Evolutionary conservation across 2,329 filamentous ascomycete genomes (phyloP).

Genomic region (Blastomyces parvus): DNA sequence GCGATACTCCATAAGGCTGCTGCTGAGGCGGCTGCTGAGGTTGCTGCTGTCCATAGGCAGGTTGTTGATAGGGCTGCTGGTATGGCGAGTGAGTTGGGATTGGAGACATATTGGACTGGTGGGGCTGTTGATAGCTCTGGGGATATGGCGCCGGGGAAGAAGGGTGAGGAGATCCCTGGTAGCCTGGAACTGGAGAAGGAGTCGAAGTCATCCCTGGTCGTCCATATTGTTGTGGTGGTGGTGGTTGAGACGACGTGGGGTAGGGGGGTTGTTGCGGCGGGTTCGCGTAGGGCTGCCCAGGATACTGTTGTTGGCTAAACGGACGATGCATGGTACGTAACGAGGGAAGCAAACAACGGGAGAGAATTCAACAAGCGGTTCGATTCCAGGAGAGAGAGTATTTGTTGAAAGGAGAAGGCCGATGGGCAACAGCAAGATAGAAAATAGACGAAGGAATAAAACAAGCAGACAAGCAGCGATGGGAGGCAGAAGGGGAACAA

Average conservation of each 20-base stretch:
- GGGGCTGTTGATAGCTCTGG: slow-evolving; percentile 34
- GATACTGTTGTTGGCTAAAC: slow-evolving; percentile 30
- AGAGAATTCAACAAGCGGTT: slow-evolving; percentile 8
- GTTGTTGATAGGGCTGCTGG: slow-evolving; percentile 23
- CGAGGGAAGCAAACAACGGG: slow-evolving; percentile 10
- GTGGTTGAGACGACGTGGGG: slow-evolving; percentile 25
- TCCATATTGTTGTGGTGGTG: slow-evolving; percentile 20
- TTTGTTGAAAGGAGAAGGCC: slow-evolving; percentile 1
- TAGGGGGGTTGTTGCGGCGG: slow-evolving; percentile 32
- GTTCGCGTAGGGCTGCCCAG: slow-evolving; percentile 26
- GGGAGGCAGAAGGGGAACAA: neutral
- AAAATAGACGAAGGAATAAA: neutral
- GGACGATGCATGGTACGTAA: slow-evolving; percentile 31
- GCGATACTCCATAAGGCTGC: slow-evolving; percentile 27
- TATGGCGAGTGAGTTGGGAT: slow-evolving; percentile 19
- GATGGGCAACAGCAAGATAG: slow-evolving; percentile 7
- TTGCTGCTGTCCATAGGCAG: slow-evolving; percentile 21
- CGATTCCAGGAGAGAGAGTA: neutral
- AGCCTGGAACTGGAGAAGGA: slow-evolving; percentile 19
- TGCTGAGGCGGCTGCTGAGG: slow-evolving; percentile 27
- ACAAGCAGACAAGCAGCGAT: neutral
- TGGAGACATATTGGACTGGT: slow-evolving; percentile 20
- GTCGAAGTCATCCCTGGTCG: slow-evolving; percentile 25
- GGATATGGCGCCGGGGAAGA: slow-evolving; percentile 12
- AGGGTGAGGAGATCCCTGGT: slow-evolving; percentile 15